These are phyloP conservation scores for Penicillium fuscoglaucum DNA, from an alignment of 2,329 filamentous ascomycete genomes.

Conservation along the genomic window DNA sequence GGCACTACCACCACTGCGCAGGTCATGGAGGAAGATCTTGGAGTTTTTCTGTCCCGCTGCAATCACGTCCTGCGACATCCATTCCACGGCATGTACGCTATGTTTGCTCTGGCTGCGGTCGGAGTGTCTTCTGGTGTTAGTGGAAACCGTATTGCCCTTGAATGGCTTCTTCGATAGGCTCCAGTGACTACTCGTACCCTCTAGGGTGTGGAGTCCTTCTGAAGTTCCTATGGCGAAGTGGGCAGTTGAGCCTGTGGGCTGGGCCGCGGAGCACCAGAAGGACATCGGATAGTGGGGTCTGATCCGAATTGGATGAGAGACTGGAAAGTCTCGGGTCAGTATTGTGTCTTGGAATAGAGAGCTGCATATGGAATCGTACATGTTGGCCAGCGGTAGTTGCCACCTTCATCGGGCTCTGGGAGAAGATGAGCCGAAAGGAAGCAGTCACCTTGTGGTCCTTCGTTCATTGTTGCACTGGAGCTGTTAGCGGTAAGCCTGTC, in stretches of 20 bases:
- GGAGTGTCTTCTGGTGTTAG: not conserved
- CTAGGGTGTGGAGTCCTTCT: constrained; percentile 37
- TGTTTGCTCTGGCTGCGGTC: not conserved
- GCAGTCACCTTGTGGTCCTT: constrained; percentile 34
- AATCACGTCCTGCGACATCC: constrained; percentile 40
- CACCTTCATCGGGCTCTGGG: constrained; percentile 34
- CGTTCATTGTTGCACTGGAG: constrained; percentile 40
- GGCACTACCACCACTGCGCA: constrained; percentile 35
- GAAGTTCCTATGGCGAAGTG: constrained; percentile 43
- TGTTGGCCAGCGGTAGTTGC: constrained; percentile 35
- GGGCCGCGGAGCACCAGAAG: constrained; percentile 41
- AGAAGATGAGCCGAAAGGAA: constrained; percentile 34
- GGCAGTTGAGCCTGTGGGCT: constrained; percentile 31
- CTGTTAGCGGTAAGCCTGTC: constrained; percentile 17
- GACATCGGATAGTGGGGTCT: constrained; percentile 25
- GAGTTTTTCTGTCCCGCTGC: constrained; percentile 39
- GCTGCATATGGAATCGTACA: constrained; percentile 21
- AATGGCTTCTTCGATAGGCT: constrained; percentile 28
- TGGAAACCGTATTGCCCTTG: not conserved
- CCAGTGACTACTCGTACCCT: constrained; percentile 33
- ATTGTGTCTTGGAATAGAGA: not conserved
- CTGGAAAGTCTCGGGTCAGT: constrained; percentile 7
- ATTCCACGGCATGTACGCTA: constrained; percentile 40
- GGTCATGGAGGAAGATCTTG: constrained; percentile 37
- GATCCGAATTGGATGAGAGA: constrained; percentile 32